Evolutionary conservation across 2,329 filamentous ascomycete genomes (phyloP), one percentile per base, ranked within the genome.

Genomic region (Rutstroemia sp.): DNA sequence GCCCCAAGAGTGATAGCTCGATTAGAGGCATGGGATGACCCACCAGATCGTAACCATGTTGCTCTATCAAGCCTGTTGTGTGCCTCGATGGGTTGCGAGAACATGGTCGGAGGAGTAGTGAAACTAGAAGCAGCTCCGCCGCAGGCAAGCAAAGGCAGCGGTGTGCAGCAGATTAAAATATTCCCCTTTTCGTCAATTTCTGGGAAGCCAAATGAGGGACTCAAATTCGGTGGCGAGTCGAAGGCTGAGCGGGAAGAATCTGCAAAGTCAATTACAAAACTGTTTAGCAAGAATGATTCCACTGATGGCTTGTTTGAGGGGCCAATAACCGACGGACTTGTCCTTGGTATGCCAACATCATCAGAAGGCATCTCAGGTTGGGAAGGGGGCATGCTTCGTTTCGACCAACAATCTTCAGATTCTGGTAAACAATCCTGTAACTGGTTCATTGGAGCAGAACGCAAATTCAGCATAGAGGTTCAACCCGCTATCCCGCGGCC

Each of bases 221-320:
- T 96, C 21, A 90, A 85, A 65, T 95, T 97, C 67, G 92, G 92
- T 4, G 90, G 91, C 14, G 90, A 96, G 64, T 88, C 90, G 0
- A 89, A 90, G 64, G 81, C 87, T 5, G 89, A 94, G 63, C 85
- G 86, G 52, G 90, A 95, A 67, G 90, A 91, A 63, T 83, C 85
- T 3, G 76, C 82, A 14, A 86, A 87, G 66, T 82, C 82, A 45
- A 84, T 96, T 59, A 82, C 83, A 60, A 79, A 85, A 10, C 80
- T 90, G 3, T 94, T 94, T 63, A 81, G 49, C 42, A 78, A 77
- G 30, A 69, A 75, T 30, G 79, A 76, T 39, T 75, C 70, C 9
- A 68, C 74, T 0, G 80, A 81, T 21, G 83, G 87, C 1, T 71
- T 97, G 18, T 75, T 97, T 1, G 82, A 88, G 55, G 94, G 94